Base-by-base conservation (phyloP, 2,329 filamentous ascomycete genomes). In the Emericellopsis cladophorae region DNA sequence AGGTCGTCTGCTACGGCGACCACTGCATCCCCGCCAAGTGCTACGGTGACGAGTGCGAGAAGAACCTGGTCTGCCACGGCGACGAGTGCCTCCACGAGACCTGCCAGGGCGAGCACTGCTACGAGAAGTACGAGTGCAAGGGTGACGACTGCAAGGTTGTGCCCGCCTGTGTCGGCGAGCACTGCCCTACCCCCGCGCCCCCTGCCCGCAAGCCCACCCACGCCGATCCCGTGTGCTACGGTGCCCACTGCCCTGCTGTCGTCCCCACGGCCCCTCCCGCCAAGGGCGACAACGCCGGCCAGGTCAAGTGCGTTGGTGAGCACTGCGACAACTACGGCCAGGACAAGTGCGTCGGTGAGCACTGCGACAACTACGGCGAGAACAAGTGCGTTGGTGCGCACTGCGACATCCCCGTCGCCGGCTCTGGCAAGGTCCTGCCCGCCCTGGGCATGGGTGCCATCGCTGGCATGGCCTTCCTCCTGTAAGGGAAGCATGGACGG, bases 1-100 rank as follows among this genome's bases (percentile, higher is more conserved):
- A 53, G 48, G 50, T 62, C 15, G 52, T 59, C 51, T 60, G 59
- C 51, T 54, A 52, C 44, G 58, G 58, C 22, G 55, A 53, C 18
- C 37, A 49, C 48, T 64, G 60, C 49, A 41, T 45, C 29, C 51
- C 47, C 26, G 54, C 55, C 43, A 45, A 49, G 46, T 49, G 52
- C 37, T 53, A 48, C 52, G 14, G 45, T 37, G 48, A 53, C 26
- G 42, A 54, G 23, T 51, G 49, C 48, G 45, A 53, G 43, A 44
- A 56, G 39, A 56, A 58, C 11, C 51, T 59, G 44, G 48, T 58
- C 48, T 62, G 59, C 56, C 2, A 48, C 4, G 50, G 49, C 23
- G 41, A 54, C 9, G 44, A 56, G 21, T 60, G 52, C 51, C 46
- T 49, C 46, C 51, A 55, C 43, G 52, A 54, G 44, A 42, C 44